phyloP scores from a whole-genome alignment of 2,329 filamentous ascomycete genomes.

The Alternaria atra region DNA sequence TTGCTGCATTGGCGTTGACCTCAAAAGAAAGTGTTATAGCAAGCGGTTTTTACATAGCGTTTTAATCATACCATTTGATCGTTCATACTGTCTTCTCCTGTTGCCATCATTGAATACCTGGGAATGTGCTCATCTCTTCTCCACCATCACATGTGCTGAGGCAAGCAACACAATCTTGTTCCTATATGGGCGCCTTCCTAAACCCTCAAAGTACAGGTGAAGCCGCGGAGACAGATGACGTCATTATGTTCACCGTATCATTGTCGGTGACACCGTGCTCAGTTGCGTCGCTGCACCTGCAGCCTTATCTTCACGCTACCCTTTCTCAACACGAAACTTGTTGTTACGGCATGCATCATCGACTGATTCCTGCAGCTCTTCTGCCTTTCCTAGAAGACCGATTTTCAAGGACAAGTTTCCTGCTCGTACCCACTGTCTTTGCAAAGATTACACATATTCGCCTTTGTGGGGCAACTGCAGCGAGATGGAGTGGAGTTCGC shows the following conservation, averaged over 20 bases:
- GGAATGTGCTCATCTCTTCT: neutral
- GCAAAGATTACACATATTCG: neutral
- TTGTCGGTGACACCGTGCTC: neutral
- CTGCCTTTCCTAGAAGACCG: neutral
- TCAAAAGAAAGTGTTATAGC: constrained; percentile 3
- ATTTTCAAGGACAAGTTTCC: neutral
- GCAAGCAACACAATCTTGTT: neutral
- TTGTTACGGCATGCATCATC: neutral
- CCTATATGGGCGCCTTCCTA: neutral
- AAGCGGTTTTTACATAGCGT: neutral
- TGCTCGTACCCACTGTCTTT: neutral
- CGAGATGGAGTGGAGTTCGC: constrained; percentile 5
- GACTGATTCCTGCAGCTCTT: neutral
- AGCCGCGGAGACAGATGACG: neutral
- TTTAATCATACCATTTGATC: neutral
- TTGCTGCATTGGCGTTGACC: neutral
- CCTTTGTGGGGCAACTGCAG: constrained; percentile 3
- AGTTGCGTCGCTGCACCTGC: neutral
- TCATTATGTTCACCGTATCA: neutral
- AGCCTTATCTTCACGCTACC: constrained; percentile 2
- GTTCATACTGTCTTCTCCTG: neutral
- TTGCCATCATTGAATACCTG: neutral
- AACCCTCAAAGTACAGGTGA: neutral
- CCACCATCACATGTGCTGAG: neutral
- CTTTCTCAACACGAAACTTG: neutral